phyloP scores from a whole-genome alignment of 2,329 filamentous ascomycete species.

The Fusarium sp. region DNA sequence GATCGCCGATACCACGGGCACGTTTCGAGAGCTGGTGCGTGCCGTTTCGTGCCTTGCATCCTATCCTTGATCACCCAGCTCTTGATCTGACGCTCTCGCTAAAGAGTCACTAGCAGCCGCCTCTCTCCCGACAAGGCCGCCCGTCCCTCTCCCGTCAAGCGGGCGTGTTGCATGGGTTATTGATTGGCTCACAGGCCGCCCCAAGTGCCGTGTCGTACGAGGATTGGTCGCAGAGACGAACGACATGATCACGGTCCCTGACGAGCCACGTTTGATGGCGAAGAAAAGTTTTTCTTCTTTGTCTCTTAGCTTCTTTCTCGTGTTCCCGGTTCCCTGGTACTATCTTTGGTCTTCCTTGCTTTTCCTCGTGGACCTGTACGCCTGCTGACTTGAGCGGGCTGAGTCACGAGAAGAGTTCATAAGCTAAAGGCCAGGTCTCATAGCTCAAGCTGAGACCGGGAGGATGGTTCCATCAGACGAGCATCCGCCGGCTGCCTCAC shows the following conservation, averaged over 20 bases:
- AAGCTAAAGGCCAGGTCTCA: constrained; percentile 20
- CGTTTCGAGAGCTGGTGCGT: constrained; percentile 40
- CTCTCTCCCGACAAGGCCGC: constrained; percentile 42
- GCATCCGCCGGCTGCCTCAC: constrained; percentile 17
- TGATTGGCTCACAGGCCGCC: constrained; percentile 42
- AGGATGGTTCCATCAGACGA: neutral
- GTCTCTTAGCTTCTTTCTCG: constrained; percentile 14
- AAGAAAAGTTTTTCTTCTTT: constrained; percentile 27
- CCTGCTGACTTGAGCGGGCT: constrained; percentile 30
- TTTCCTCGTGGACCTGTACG: constrained; percentile 28
- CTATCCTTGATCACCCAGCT: constrained; percentile 8
- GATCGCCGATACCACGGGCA: constrained; percentile 27
- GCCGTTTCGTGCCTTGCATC: constrained; percentile 39
- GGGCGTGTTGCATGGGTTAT: constrained; percentile 29
- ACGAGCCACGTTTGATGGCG: constrained; percentile 22
- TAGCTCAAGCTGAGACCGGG: neutral
- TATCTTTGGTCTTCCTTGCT: constrained; percentile 13
- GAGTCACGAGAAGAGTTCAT: constrained; percentile 37
- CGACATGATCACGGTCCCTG: constrained; percentile 26
- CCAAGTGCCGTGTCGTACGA: constrained; percentile 45
- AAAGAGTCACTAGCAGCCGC: constrained; percentile 33
- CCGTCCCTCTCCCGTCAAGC: constrained; percentile 14
- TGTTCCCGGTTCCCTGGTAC: constrained; percentile 21
- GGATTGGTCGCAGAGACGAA: constrained; percentile 37
- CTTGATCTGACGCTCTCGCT: constrained; percentile 1